phyloP scores from a whole-genome alignment of 2,329 filamentous ascomycete species.

The Talaromyces rugulosus region DNA sequence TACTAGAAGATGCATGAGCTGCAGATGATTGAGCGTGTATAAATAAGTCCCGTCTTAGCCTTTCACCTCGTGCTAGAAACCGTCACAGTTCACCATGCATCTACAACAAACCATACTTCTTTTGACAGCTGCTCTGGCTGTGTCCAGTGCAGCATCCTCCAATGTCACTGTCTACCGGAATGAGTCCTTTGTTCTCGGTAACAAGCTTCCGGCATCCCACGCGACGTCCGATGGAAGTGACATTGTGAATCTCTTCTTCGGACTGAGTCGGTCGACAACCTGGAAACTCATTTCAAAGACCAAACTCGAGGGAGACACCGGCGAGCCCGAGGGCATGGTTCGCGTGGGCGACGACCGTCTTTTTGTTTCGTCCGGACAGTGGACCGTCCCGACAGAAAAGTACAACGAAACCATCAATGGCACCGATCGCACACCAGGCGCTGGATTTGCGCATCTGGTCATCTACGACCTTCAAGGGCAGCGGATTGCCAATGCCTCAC shows the following conservation, averaged over 20 bases:
- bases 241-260: slow-evolving; percentile 40
- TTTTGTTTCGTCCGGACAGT: slow-evolving; percentile 45
- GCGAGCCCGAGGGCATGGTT: slow-evolving; percentile 49
- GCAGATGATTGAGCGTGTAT: not conserved
- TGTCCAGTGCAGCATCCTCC: slow-evolving; percentile 10
- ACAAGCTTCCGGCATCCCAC: slow-evolving; percentile 21
- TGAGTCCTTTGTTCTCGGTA: slow-evolving; percentile 19
- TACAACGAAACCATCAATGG: slow-evolving; percentile 59
- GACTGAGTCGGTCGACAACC: slow-evolving; percentile 40
- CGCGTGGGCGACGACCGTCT: slow-evolving; percentile 42
- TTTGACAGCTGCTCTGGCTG: slow-evolving; percentile 9
- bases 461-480: slow-evolving; percentile 42
- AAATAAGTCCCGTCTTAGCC: not conserved
- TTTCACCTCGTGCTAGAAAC: not conserved
- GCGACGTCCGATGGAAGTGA: slow-evolving; percentile 18
- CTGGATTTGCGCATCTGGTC: slow-evolving; percentile 44
- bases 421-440: slow-evolving; percentile 49
- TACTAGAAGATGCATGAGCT: not conserved
- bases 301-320: slow-evolving; percentile 43
- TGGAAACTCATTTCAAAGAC: slow-evolving; percentile 44
- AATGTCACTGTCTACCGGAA: slow-evolving; percentile 18
- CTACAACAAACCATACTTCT: slow-evolving; percentile 9
- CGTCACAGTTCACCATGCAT: slow-evolving; percentile 13
- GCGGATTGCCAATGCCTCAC: slow-evolving; percentile 42
- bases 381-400: slow-evolving; percentile 36